These are phyloP conservation scores for Boletus sp. DNA, from an alignment of 768 basidiomycete genomes.

Conservation along the genomic window DNA sequence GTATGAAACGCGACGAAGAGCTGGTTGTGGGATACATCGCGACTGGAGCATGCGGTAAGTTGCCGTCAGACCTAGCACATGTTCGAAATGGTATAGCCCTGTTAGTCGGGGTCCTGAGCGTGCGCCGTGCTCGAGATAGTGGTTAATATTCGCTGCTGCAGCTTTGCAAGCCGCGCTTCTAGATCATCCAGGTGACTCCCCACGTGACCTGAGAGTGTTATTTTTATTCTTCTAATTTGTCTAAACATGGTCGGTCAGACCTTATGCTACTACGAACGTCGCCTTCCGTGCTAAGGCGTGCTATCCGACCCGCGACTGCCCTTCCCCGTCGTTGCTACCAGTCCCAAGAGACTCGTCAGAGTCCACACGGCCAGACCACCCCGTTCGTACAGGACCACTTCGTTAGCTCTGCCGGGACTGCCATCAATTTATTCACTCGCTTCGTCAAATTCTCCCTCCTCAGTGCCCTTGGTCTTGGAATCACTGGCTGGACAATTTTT, in stretches of 20 bases:
- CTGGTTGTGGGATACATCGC: too few species aligned
- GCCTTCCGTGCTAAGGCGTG: conserved; percentile 4
- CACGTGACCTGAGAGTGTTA: not conserved
- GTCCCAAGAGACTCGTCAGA: conserved; percentile 15
- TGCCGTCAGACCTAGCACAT: not conserved
- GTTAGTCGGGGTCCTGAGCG: not conserved
- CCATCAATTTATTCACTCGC: conserved; percentile 45
- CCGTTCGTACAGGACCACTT: conserved; percentile 35
- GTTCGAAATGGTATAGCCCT: not conserved
- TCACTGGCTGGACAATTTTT: conserved; percentile 47
- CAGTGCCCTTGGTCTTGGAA: conserved; percentile 41
- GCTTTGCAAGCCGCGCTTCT: too few species aligned
- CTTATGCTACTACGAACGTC: conserved; percentile 12
- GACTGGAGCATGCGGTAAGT: not conserved
- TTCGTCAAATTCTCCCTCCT: conserved; percentile 51
- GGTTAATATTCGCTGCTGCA: too few species aligned
- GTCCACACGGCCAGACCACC: conserved; percentile 1
- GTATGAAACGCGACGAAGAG: not conserved
- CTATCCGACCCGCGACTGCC: conserved; percentile 1
- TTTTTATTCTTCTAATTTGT: too few species aligned
- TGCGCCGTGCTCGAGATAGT: too few species aligned
- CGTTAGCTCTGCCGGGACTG: conserved; percentile 35
- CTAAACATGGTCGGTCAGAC: too few species aligned
- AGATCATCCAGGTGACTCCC: not conserved
- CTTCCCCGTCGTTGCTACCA: conserved; percentile 11